Conservation (phyloP, 2,329 filamentous ascomycete species). For the Sordariomycetes sp. region DNA sequence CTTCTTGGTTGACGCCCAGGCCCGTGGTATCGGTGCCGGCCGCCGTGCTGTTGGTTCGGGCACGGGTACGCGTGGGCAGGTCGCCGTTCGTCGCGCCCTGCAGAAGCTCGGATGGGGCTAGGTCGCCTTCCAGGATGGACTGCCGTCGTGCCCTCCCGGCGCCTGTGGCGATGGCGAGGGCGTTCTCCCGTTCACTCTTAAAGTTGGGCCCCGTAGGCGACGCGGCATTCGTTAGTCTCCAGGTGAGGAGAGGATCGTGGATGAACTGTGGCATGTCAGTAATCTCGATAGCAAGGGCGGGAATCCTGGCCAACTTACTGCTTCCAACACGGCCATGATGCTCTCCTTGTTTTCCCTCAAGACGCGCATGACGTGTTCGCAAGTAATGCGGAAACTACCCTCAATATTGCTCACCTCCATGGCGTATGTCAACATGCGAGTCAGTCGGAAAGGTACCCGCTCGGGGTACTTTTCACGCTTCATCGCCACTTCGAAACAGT, state of each 20-base stretch:
- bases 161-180: conserved; percentile 35
- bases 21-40: conserved; percentile 17
- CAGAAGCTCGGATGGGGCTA: conserved; percentile 50
- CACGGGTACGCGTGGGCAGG: conserved; percentile 40
- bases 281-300: neutral
- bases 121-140: conserved; percentile 58
- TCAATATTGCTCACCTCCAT: conserved; percentile 99
- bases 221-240: conserved; percentile 66
- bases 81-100: conserved; percentile 25
- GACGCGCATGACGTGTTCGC: conserved; percentile 97
- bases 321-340: conserved; percentile 95
- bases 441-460: conserved; percentile 92
- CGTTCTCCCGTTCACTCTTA: conserved; percentile 48
- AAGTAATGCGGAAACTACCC: conserved; percentile 95
- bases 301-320: conserved; percentile 47
- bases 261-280: conserved; percentile 60
- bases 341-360: conserved; percentile 96
- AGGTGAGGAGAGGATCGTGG: conserved; percentile 96
- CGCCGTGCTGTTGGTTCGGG: conserved; percentile 50
- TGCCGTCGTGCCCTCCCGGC: conserved; percentile 41
- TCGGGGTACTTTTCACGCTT: conserved; percentile 99
- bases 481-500: conserved; percentile 99
- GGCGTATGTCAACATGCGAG: conserved; percentile 96
- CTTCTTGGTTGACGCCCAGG: conserved; percentile 24
- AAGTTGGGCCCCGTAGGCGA: conserved; percentile 61